Evolutionary conservation across 2,329 filamentous ascomycete species (phyloP).

Genomic region (Colletotrichum kahawae): DNA sequence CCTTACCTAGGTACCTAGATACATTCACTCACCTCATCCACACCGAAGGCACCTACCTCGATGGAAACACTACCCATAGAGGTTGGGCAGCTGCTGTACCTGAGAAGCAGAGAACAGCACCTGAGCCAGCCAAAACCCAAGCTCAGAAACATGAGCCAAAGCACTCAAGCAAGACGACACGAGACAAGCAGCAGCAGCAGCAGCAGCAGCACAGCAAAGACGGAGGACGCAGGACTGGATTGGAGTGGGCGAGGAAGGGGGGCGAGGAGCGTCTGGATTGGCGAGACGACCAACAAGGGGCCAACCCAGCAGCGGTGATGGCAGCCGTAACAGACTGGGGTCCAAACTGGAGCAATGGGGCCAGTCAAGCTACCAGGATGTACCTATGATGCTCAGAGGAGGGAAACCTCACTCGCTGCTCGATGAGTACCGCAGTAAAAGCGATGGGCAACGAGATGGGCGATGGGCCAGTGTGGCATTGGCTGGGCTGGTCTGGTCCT

Average conservation of each 20-base stretch:
- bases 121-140: neutral
- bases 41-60: neutral
- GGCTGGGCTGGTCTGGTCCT: neutral
- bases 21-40: neutral
- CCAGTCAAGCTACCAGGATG: neutral
- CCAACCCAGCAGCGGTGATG: neutral
- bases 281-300: slow-evolving; percentile 8
- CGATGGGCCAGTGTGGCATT: neutral
- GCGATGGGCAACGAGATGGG: neutral
- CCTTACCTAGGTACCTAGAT: too few relatives aligned
- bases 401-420: neutral
- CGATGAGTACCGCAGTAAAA: neutral
- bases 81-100: neutral
- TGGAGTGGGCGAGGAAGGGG: neutral
- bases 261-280: neutral
- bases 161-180: neutral
- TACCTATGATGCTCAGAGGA: neutral
- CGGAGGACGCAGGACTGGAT: neutral
- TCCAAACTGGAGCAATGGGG: neutral
- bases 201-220: neutral
- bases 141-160: neutral
- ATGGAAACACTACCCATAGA: neutral
- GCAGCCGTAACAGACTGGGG: slow-evolving; percentile 13
- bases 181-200: neutral
- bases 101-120: neutral